Evolutionary conservation across 2,329 filamentous ascomycete genomes (phyloP), one percentile per base, ranked within the genome.

Genomic region (Amesomyces nigricolor): DNA sequence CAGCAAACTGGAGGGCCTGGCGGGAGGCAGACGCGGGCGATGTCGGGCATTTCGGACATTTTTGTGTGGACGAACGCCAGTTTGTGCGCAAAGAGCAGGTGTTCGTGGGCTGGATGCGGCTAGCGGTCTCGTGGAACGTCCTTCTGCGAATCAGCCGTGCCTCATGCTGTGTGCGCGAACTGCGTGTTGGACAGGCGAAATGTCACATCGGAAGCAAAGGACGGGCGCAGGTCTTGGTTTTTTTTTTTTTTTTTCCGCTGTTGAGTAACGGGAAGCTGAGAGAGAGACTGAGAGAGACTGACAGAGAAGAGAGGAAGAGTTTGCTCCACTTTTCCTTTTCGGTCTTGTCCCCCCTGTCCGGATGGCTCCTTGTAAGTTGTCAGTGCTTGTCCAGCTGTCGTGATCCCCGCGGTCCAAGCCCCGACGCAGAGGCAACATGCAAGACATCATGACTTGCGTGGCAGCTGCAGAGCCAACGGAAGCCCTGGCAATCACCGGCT

Each of bases 401-500:
- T 22, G 43, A 30, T 57, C 48, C 47, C 51, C 51, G 29, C 51
- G 47, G 39, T 43, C 30, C 40, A 40, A 35, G 16, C 11, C 37
- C 39, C 19, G 49, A 44, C 32, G 53, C 38, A 35, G 22, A 13
- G 17, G 40, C 48, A 53, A 42, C 22, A 53, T 61, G 59, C 54
- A 61, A 56, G 57, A 56, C 59, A 59, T 59, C 38, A 26, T 38
- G 38, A 48, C 44, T 47, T 58, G 58, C 58, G 58, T 59, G 57
- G 54, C 57, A 61, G 48, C 46, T 56, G 59, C 59, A 59, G 30
- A 57, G 57, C 57, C 59, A 59, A 59, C 58, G 46, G 42, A 58
- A 22, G 19, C 17, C 50, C 45, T 19, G 38, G 37, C 26, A 47
- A 8, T 35, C 32, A 9, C 29, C 14, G n/a, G 13, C 1, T 29